Evolutionary conservation across 176 grass and related monocot species (phyloP).

Genomic region (Aegilops bicornis): DNA sequence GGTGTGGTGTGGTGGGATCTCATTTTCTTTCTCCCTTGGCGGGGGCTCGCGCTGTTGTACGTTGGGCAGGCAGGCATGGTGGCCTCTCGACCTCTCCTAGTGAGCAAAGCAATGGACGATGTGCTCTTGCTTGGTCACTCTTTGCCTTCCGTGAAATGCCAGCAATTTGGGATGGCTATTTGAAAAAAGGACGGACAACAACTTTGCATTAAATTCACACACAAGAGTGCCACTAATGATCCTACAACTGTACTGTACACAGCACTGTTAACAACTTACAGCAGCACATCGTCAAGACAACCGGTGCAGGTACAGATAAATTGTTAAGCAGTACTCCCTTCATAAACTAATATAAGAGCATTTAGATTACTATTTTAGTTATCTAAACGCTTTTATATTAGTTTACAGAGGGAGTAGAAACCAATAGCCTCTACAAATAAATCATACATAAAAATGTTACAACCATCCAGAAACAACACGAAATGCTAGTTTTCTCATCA

Average conservation of each 20-base stretch:
- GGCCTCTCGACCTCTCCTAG: slow-evolving; percentile 19
- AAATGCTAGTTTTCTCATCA: not conserved
- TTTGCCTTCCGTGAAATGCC: no score
- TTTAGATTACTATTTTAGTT: no score
- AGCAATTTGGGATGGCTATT: not conserved
- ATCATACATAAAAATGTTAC: slow-evolving; percentile 34
- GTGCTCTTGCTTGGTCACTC: not conserved
- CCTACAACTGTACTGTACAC: slow-evolving; percentile 66
- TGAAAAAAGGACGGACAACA: not conserved
- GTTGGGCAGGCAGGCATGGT: not conserved
- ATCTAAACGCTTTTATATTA: no score
- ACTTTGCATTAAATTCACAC: slow-evolving; percentile 31
- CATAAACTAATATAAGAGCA: no score
- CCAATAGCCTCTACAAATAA: slow-evolving; percentile 60
- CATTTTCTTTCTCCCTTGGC: not conserved
- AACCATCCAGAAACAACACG: slow-evolving; percentile 3
- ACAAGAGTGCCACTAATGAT: slow-evolving; percentile 5
- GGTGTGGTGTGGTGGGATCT: not conserved
- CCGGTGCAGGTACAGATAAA: slow-evolving; percentile 28
- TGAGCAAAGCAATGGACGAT: not conserved
- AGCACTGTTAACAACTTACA: slow-evolving; percentile 43
- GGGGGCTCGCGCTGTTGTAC: not conserved
- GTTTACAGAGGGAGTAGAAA: not conserved
- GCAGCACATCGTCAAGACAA: slow-evolving; percentile 34
- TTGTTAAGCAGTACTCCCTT: not conserved